These are phyloP conservation scores for Carpinus viminea DNA, from an alignment of 306 rosid genomes.

Conservation along the genomic window DNA sequence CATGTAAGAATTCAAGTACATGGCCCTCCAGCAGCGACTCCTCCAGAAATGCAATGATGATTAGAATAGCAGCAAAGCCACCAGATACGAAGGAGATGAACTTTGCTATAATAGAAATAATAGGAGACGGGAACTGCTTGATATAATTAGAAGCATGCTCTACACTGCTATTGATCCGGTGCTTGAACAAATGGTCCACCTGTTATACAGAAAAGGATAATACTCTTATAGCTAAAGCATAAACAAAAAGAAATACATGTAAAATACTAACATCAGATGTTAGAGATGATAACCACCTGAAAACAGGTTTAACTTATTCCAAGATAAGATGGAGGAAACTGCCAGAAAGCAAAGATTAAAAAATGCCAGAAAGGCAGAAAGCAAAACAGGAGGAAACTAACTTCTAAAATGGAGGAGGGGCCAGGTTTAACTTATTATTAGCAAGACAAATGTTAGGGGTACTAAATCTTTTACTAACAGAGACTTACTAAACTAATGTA, in stretches of 20 bases:
- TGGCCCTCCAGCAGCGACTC: conserved; percentile 97
- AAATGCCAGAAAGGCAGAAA: neutral
- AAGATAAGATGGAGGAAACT: neutral
- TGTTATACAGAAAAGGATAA: conserved; percentile 30
- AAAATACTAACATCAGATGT: neutral
- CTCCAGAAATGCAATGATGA: conserved; percentile 85
- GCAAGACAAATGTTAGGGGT: neutral
- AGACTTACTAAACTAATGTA: no score
- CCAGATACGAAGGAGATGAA: conserved; percentile 89
- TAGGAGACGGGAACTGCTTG: conserved; percentile 94
- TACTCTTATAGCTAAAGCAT: conserved; percentile 18
- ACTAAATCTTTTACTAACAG: no score
- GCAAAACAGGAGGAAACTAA: neutral
- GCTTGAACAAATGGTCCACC: conserved; percentile 97
- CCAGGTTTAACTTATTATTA: neutral
- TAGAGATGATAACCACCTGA: conserved; percentile 15
- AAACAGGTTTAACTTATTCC: neutral
- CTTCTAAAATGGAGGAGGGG: neutral
- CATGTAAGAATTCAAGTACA: conserved; percentile 46
- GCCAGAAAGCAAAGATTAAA: neutral
- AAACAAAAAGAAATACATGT: conserved; percentile 10
- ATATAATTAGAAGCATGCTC: conserved; percentile 78
- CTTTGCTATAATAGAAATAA: conserved; percentile 76
- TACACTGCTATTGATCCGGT: conserved; percentile 80
- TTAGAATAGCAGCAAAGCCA: conserved; percentile 90